Percentiles rank a stretch among this genome's conserved stretches.
Conservation (phyloP, 2,329 filamentous ascomycete genomes). For the Aspergillus niger region DNA sequence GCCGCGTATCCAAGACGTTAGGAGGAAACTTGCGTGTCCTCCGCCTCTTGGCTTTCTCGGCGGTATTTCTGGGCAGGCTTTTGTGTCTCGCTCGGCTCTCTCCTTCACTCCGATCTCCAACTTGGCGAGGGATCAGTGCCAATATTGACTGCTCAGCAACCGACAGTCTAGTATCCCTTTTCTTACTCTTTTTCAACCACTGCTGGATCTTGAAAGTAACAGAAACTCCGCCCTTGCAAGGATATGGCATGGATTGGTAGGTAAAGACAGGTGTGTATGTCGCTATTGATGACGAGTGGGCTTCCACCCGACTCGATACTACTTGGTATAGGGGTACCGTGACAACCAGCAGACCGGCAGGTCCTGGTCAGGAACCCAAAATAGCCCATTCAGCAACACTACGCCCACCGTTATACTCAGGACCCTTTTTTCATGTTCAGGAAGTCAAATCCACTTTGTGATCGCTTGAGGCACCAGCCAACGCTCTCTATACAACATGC, state of each 20-base stretch:
- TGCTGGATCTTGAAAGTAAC: not conserved
- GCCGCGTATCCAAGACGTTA: no score
- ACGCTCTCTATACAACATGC: slow-evolving; percentile 29
- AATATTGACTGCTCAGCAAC: not conserved
- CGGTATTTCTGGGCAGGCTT: not conserved
- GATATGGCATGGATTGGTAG: not conserved
- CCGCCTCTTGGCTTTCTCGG: slow-evolving; percentile 8
- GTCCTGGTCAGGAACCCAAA: not conserved
- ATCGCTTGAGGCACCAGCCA: slow-evolving; percentile 21
- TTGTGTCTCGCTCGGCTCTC: not conserved
- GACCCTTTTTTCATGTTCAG: not conserved
- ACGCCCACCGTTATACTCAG: not conserved
- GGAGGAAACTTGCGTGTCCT: slow-evolving; percentile 2
- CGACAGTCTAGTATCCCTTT: not conserved
- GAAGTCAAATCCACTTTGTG: slow-evolving; percentile 2
- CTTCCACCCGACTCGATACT: not conserved
- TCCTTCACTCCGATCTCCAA: not conserved
- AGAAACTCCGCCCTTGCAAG: not conserved
- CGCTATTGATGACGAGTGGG: not conserved
- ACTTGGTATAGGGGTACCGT: not conserved
- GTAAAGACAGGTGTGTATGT: not conserved
- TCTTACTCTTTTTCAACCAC: not conserved
- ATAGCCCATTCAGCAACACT: not conserved
- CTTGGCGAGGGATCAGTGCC: not conserved
- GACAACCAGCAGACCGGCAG: not conserved